Base-by-base conservation (phyloP, 2,329 filamentous ascomycete species). In the Penicillium capsulatum region DNA sequence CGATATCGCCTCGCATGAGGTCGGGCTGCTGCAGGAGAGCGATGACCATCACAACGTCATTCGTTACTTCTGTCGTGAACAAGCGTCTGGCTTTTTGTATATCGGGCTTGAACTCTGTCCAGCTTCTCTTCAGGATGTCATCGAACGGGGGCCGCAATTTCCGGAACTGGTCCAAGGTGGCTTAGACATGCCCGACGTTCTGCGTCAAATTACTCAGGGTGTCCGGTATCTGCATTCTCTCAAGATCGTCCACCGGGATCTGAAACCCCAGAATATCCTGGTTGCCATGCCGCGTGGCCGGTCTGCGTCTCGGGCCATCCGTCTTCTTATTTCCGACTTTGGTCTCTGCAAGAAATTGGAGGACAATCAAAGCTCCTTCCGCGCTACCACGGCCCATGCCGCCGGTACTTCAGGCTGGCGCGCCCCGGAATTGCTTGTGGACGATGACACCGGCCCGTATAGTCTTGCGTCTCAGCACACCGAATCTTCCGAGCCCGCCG, bases 21-120 rank as follows among this genome's bases (percentile, higher is more conserved):
- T 95, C 1, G 84, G 84, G 44, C 73, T 97, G 36, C 69, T 98
- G 8, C 79, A 94, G 44, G 89, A 96, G 63, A 96, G 90, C 58
- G 92, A 98, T 53, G 86, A 96, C 55, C 92, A 98, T 58, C 83
- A 85, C 9, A 97, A 98, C 62, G 91, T 98, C 29, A 94, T 98
- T 50, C 87, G 91, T 27, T 98, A 98, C 61, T 96, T 88, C 58
- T 89, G 90, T 34, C 90, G 95, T 55, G 86, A 95, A 55, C 83
- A 86, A 54, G 87, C 88, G 8, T 80, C 86, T 24, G 86, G 86
- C 13, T 98, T 98, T 65, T 75, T 97, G 26, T 98, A 98, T 64
- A 98, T 98, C 56, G 92, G 91, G 0, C 71, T 98, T 15, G 92
- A 98, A 65, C 78, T 94, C 4, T 98, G 92, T 58, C 88, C 91